Conservation (phyloP, 2,329 filamentous ascomycete genomes). For the Tricladium varicosporioides region DNA sequence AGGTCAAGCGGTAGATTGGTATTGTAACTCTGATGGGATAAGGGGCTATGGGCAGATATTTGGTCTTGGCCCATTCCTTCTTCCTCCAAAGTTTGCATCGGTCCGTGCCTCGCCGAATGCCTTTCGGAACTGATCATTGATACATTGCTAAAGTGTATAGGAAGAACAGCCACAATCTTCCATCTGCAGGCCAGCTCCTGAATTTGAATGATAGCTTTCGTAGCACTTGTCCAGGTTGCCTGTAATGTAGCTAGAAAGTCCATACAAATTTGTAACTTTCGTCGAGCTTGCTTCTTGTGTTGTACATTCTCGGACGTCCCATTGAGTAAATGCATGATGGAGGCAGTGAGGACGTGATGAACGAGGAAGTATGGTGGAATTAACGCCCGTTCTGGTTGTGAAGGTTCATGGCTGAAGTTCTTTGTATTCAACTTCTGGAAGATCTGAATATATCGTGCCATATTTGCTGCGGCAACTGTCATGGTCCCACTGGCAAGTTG, state of each 20-base stretch:
- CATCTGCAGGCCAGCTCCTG: conserved; percentile 4
- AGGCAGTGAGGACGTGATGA: conserved; percentile 10
- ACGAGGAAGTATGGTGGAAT: conserved; percentile 3
- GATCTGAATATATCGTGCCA: not conserved
- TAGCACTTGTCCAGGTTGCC: not conserved
- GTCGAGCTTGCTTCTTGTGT: not conserved
- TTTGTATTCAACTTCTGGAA: not conserved
- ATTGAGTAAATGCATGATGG: conserved; percentile 11
- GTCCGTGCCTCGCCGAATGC: too few species aligned
- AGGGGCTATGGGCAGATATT: too few species aligned
- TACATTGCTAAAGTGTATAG: conserved; percentile 4
- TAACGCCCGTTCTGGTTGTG: not conserved
- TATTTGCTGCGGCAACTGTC: conserved; percentile 5
- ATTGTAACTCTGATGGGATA: too few species aligned
- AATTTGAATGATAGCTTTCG: not conserved
- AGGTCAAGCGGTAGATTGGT: too few species aligned
- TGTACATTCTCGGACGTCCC: not conserved
- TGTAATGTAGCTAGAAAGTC: conserved; percentile 2
- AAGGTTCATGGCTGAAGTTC: not conserved
- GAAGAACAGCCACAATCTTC: conserved; percentile 1
- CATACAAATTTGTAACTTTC: not conserved
- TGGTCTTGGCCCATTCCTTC: too few species aligned
- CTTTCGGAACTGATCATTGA: not conserved
- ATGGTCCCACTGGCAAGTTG: conserved; percentile 7
- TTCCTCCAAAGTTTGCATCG: too few species aligned